A percentile compares a stretch with the other conserved stretches of the same genome.
Conservation (phyloP, 2,329 filamentous ascomycete genomes). For the Aureobasidium sp. region DNA sequence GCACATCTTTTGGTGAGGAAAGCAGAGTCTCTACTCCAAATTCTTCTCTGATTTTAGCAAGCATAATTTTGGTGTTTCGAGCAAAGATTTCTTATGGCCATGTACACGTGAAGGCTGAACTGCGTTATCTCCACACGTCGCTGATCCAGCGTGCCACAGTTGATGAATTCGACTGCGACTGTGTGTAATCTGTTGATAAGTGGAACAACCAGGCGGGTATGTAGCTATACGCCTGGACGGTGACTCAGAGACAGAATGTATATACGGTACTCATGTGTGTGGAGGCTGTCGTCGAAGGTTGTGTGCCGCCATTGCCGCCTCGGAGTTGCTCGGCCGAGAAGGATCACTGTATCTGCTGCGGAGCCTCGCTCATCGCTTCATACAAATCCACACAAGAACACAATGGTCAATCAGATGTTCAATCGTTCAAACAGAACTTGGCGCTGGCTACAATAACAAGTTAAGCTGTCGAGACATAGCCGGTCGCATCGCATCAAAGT, state of each 20-base stretch:
- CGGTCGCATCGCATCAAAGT: no score
- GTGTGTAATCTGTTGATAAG: background rate
- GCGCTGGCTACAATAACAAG: no score
- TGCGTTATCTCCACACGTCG: background rate
- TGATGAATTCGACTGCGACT: background rate
- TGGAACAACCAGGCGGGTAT: background rate
- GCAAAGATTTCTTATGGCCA: background rate
- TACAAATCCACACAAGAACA: background rate
- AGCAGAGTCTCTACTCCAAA: slow-evolving; percentile 18
- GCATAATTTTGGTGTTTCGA: background rate
- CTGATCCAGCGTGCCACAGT: background rate
- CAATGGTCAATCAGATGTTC: no score
- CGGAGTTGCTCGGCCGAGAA: background rate
- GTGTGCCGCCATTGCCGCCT: background rate
- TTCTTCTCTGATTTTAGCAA: slow-evolving; percentile 21
- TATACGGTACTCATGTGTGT: background rate
- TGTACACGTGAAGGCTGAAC: background rate
- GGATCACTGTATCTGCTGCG: background rate
- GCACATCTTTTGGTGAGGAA: slow-evolving; percentile 10
- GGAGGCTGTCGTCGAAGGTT: background rate
- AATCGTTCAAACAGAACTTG: no score
- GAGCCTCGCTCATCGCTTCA: background rate
- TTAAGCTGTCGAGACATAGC: no score
- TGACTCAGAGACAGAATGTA: background rate
- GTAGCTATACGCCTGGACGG: background rate